Conservation (phyloP, 768 basidiomycete species). For the Mycena sanguinolenta region DNA sequence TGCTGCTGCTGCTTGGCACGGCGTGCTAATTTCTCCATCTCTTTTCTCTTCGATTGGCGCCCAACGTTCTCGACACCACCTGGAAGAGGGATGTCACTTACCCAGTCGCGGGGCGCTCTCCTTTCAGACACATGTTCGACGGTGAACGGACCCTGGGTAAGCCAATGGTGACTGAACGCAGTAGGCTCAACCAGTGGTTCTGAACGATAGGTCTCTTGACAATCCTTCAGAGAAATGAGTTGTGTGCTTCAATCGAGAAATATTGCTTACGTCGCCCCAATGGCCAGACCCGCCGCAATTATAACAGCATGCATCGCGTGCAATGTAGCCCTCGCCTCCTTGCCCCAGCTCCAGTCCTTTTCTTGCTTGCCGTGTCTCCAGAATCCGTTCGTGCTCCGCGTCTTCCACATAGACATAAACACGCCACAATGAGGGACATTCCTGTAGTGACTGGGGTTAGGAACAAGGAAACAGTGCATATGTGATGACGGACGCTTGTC, state of each 20-base stretch:
- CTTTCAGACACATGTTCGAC: conserved; percentile 47
- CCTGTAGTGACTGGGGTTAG: conserved; percentile 59
- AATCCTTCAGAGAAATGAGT: conserved; percentile 63
- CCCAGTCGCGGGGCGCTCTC: conserved; percentile 60
- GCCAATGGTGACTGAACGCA: conserved; percentile 76
- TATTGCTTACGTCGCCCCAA: conserved; percentile 77
- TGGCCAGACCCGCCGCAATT: conserved; percentile 83
- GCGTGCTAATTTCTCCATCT: conserved; percentile 67
- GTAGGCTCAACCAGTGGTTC: conserved; percentile 67
- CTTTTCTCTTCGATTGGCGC: conserved; percentile 71
- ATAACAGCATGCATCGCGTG: conserved; percentile 83
- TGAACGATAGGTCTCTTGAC: conserved; percentile 57
- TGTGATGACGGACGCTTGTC: conserved; percentile 62
- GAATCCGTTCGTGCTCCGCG: conserved; percentile 60
- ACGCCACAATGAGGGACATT: conserved; percentile 88
- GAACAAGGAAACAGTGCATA: background rate
- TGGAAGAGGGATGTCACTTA: conserved; percentile 51
- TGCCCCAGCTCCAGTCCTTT: conserved; percentile 66
- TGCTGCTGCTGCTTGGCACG: conserved; percentile 55
- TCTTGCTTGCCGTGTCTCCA: conserved; percentile 64
- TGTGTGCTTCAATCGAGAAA: conserved; percentile 5
- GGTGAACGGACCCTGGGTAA: conserved; percentile 76
- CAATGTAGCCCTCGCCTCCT: conserved; percentile 86
- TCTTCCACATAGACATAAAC: conserved; percentile 80
- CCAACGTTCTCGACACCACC: conserved; percentile 74